Evolutionary conservation across 2,329 filamentous ascomycete genomes (phyloP), one percentile per base, ranked within the genome.

Genomic region (Sclerotinia nivalis): DNA sequence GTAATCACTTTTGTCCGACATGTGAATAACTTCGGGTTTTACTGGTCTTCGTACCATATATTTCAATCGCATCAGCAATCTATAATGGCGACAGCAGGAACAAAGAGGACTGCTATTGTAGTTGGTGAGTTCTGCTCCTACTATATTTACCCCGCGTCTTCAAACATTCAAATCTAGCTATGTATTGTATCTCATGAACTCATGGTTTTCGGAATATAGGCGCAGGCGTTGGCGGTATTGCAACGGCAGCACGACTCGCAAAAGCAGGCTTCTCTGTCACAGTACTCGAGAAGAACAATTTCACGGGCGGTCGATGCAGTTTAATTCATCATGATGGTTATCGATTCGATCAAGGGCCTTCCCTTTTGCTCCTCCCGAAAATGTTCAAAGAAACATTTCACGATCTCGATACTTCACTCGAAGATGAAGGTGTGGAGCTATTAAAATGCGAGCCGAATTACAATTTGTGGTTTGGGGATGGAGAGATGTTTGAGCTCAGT

Each of bases 391-490:
- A 91, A 79, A 87, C 87, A 28, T 93, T 93, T 76, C 78, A 81
- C 68, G 91, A 93, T 74, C 85, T 93, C 1, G 89, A 84, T 72
- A 93, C 90, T 8, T 86, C 85, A 13, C 81, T 93, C 18, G 83
- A 87, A 72, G 83, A 81, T 0, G 90, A 92, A 76, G 89, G 88
- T n/a, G 84, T 93, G 0, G 80, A 89, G 61, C 81, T 93, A 5
- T 77, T 91, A 34, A 91, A 90, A 81, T 93, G 91, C 79, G 88
- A 91, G 64, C 89, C 89, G 1, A 93, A 93, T 77, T 93, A 93
- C 82, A 87, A 88, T 68, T 84, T 93, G 71, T 91, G 88, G 84
- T 93, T 93, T 77, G 83, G 87, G 20, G 91, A 93, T 77, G 88
- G 87, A 66, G 85, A 87, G 72, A 81, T 79, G 15, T 90, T 93